Percentiles rank a stretch among this genome's conserved stretches.
These are phyloP conservation scores for Byssothecium circinans DNA, from an alignment of 2,329 filamentous ascomycete genomes.

Conservation along the genomic window DNA sequence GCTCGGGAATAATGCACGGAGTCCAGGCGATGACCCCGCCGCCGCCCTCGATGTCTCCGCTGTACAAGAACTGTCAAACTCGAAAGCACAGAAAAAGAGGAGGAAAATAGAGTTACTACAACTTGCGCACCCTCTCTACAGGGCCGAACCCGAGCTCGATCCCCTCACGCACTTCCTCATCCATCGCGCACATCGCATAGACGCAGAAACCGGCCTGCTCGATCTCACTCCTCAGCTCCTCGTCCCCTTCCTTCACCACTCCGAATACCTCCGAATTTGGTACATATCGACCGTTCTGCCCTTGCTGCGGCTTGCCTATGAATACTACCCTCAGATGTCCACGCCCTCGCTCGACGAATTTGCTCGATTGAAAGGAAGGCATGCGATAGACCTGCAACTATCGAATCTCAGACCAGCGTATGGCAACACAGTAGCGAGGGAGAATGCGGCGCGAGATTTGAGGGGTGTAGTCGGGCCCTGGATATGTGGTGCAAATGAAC, in stretches of 20 bases:
- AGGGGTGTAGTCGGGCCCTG: slow-evolving; percentile 71
- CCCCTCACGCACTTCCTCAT: slow-evolving; percentile 66
- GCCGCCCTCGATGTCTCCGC: slow-evolving; percentile 56
- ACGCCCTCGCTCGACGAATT: slow-evolving; percentile 65
- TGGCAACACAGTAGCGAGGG: slow-evolving; percentile 21
- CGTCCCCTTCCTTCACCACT: slow-evolving; percentile 66
- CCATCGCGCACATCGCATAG: slow-evolving; percentile 68
- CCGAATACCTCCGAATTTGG: slow-evolving; percentile 66
- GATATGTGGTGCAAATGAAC: slow-evolving; percentile 67
- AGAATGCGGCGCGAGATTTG: slow-evolving; percentile 62
- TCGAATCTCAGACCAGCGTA: slow-evolving; percentile 23
- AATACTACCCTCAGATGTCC: slow-evolving; percentile 64
- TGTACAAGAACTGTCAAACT: slow-evolving; percentile 62
- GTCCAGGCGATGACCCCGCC: slow-evolving; percentile 40
- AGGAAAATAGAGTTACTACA: slow-evolving; percentile 65
- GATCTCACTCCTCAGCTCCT: slow-evolving; percentile 68
- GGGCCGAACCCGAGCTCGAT: slow-evolving; percentile 56
- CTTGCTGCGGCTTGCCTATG: slow-evolving; percentile 66
- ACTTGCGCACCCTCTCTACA: slow-evolving; percentile 56
- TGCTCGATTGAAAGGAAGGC: slow-evolving; percentile 60
- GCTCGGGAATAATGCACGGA: slow-evolving; percentile 55
- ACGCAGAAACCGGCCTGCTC: slow-evolving; percentile 71
- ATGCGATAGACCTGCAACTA: slow-evolving; percentile 64
- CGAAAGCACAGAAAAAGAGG: slow-evolving; percentile 64
- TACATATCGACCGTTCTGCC: slow-evolving; percentile 70